Base-by-base conservation (phyloP, 768 basidiomycete species). In the Daedaleopsis nitida region DNA sequence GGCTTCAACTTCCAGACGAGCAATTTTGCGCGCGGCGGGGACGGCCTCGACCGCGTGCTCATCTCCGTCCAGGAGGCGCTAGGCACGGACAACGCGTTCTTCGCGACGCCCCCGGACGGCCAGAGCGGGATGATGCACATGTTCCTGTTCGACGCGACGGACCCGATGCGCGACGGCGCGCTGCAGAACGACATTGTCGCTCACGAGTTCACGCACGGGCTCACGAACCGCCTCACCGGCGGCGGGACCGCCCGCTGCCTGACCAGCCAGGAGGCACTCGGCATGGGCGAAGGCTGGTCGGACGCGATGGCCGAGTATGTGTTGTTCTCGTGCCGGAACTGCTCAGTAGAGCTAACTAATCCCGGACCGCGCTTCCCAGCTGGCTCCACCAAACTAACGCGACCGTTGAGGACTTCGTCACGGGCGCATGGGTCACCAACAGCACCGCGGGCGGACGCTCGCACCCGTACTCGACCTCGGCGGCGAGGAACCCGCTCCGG, bases 251-350 rank as follows among this genome's bases (percentile, higher is more conserved):
- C 81, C 43, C 75, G 84, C 14, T 89, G 88, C 75, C 74, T 89
- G 60, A 83, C 86, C 68, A 85, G 80, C 27, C 77, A 77, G 35
- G 87, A 89, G 68, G 77, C 86, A 2, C 83, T 84, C 21, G 87
- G 87, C 13, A 80, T 89, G 80, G 87, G 86, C 43, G 88, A 90
- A 70, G 86, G 85, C 17, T 88, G 86, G 86, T 83, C 82, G 4
- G 86, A 87, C 71, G 63, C 68, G 8, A 58, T 72, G 38, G 70
- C 70, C 2, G 69, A 72, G 68, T 69, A 52, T n/a, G 61, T 62
- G 58, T 12, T 6, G 2, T 17, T 19, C 14, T 34, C 4, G 7
- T 34, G 12, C 2, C 3, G 9, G 35, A 12, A 11, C 17, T 11
- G 24, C 19, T 2, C n/a, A 11, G 5, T 3, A 27, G 23, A 19